Conservation (phyloP, 768 basidiomycete genomes). For the Russula olivacea region DNA sequence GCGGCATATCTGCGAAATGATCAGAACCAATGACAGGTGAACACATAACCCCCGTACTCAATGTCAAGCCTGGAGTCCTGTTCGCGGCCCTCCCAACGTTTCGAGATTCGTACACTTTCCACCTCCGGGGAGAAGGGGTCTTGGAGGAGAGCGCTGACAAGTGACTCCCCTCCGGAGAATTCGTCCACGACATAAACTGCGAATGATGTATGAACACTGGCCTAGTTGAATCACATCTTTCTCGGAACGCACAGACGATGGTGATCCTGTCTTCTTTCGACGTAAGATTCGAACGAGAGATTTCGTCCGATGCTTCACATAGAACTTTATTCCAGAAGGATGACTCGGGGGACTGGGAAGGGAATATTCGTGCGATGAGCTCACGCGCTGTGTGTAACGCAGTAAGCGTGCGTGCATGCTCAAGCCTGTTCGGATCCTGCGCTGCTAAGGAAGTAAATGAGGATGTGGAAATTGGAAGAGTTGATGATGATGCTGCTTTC, state of each 20-base stretch:
- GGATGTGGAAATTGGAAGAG: background rate
- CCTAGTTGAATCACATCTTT: background rate
- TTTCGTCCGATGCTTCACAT: constrained; percentile 13
- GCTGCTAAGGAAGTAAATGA: background rate
- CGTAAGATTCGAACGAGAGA: constrained; percentile 7
- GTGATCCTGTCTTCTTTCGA: background rate
- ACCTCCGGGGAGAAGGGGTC: constrained; percentile 60
- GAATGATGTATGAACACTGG: background rate
- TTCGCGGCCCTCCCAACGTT: constrained; percentile 41
- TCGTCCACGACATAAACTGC: constrained; percentile 56
- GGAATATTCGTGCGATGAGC: constrained; percentile 15
- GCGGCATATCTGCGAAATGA: background rate
- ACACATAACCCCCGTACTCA: constrained; percentile 12
- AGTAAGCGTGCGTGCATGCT: constrained; percentile 18
- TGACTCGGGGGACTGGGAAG: constrained; percentile 14
- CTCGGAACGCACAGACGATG: constrained; percentile 19
- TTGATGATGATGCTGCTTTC: background rate
- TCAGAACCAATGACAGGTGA: background rate
- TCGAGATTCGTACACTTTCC: constrained; percentile 39
- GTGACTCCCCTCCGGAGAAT: constrained; percentile 47
- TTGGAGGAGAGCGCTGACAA: constrained; percentile 65
- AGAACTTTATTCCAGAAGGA: constrained; percentile 21
- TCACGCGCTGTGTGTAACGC: constrained; percentile 17
- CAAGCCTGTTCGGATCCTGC: background rate
- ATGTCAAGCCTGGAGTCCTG: constrained; percentile 19